Base-by-base conservation (phyloP, 1,139 yeast genomes). In the Debaryomyces nepalensis region DNA sequence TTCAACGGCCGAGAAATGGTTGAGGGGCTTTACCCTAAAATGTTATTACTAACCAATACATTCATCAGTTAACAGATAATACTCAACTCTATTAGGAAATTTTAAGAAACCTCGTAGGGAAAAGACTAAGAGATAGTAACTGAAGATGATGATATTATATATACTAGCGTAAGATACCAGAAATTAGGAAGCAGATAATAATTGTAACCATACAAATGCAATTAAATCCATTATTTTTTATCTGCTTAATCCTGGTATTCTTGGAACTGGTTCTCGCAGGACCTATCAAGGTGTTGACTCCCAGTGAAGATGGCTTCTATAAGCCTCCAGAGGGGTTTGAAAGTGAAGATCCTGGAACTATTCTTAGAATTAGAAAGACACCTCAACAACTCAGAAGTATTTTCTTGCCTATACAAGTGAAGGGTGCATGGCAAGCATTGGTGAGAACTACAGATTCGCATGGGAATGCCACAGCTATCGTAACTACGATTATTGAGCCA, bases 401-500 rank as follows among this genome's bases (percentile, higher is more conserved):
- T n/a, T 45, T 43, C 22, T 34, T 52, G 19, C 48, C 53, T 6
- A 50, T 58, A 3, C 47, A 55, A 16, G 50, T 58, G 10, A 51
- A 58, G 23, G 52, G 52, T 33, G 47, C 63, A 4, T 66, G 67
- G 63, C 73, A 69, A 48, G 46, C 65, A 21, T 47, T 67, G 43
- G 61, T 66, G 2, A 54, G 73, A 41, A 60, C 73, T n/a, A 54
- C 61, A 23, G 72, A 69, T 45, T 46, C 64, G 2, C 50, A 52
- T 27, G 72, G 69, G 1, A 53, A 60, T 14, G 60, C 75, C 5
- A 57, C 51, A 11, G 67, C 61, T 4, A 57, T 67, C 20, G 64
- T 61, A 6, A 52, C 70, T 6, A 67, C 74, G 1, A 44, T 70
- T 4, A 53, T 66, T 10, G 61, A 57, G 44, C 72, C 74, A 1